These are phyloP conservation scores for Prillingera fragicola DNA, from an alignment of 1,284 basidiomycete species.

Conservation along the genomic window DNA sequence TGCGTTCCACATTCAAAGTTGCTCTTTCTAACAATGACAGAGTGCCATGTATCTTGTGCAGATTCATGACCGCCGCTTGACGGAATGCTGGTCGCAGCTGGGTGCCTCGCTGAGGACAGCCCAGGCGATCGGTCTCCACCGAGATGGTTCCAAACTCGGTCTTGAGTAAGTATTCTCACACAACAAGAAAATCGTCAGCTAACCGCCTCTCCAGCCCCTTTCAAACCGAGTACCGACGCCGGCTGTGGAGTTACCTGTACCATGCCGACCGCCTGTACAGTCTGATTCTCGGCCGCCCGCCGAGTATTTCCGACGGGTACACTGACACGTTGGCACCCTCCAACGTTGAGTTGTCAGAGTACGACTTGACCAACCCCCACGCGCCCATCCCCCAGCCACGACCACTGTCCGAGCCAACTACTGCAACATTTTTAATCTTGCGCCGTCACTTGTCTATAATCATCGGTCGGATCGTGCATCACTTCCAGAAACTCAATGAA, in stretches of 20 bases:
- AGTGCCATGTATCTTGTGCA: conserved; percentile 86
- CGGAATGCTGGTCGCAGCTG: conserved; percentile 89
- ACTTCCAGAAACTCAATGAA: conserved; percentile 84
- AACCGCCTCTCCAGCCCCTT: conserved; percentile 53
- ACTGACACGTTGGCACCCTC: conserved; percentile 58
- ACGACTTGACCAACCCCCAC: conserved; percentile 40
- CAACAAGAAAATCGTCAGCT: background rate
- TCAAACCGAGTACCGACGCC: conserved; percentile 79
- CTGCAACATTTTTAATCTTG: conserved; percentile 81
- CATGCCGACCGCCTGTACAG: conserved; percentile 75
- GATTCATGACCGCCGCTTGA: conserved; percentile 48
- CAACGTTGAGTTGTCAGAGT: conserved; percentile 70
- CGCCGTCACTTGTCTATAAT: conserved; percentile 75
- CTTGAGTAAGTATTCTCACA: conserved; percentile 52
- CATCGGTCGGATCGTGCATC: conserved; percentile 87
- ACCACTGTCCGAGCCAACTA: conserved; percentile 59
- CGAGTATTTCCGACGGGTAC: conserved; percentile 53
- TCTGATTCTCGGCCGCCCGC: conserved; percentile 83
- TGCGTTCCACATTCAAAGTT: too few species aligned
- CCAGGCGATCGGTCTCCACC: conserved; percentile 85
- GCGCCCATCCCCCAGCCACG: conserved; percentile 33
- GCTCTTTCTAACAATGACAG: conserved; percentile 47
- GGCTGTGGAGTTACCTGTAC: conserved; percentile 90
- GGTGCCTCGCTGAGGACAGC: conserved; percentile 89
- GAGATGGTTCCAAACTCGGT: conserved; percentile 75